These are phyloP conservation scores for Xylaria sp. DNA, from an alignment of 2,329 filamentous ascomycete genomes.

Conservation along the genomic window DNA sequence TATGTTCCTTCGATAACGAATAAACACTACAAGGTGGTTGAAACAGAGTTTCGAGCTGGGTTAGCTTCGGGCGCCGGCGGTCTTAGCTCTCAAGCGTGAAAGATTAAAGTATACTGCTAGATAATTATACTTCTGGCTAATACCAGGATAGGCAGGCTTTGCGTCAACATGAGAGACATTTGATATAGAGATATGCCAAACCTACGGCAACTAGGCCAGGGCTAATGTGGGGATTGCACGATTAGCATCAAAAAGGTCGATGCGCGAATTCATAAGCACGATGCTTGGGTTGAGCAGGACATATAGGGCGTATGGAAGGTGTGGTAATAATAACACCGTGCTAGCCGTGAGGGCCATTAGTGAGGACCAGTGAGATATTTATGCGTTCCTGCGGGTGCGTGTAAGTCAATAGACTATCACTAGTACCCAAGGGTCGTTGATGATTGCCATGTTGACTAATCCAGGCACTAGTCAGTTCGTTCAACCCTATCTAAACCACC, in stretches of 20 bases:
- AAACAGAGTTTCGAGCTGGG: background rate
- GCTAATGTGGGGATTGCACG: background rate
- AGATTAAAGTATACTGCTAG: background rate
- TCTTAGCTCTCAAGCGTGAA: background rate
- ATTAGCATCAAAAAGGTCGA: background rate
- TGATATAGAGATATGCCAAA: background rate
- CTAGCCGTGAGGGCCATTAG: background rate
- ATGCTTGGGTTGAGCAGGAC: background rate
- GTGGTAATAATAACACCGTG: too few species aligned
- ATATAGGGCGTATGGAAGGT: too few species aligned
- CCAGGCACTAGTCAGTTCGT: background rate
- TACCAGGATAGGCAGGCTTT: background rate
- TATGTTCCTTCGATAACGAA: background rate
- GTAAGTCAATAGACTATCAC: background rate
- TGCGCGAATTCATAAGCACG: background rate
- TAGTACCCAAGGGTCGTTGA: background rate
- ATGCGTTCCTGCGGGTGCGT: background rate
- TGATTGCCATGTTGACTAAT: slow-evolving; percentile 8
- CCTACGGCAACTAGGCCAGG: background rate
- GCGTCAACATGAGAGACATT: background rate
- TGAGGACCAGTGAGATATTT: slow-evolving; percentile 9
- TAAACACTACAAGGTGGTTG: background rate
- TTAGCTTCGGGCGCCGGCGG: background rate
- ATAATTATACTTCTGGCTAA: background rate
- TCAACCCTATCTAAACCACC: background rate